Percentiles rank a stretch among this genome's conserved stretches.
These are phyloP conservation scores for Xylaria cubensis DNA, from an alignment of 495 filamentous ascomycete species.

Conservation along the genomic window DNA sequence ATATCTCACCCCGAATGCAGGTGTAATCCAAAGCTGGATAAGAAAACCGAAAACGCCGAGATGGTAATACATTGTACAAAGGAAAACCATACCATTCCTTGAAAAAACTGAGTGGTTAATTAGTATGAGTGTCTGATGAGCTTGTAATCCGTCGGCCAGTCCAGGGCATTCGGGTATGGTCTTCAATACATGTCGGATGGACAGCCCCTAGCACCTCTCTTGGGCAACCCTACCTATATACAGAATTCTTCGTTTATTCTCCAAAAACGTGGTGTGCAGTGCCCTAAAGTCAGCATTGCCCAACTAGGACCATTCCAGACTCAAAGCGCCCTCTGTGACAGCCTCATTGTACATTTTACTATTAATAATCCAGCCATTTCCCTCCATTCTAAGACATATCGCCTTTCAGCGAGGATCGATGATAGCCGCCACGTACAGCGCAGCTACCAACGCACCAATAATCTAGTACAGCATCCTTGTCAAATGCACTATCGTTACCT, in stretches of 20 bases:
- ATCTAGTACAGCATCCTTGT: not conserved
- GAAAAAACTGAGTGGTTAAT: not conserved
- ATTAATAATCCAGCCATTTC: slow-evolving; percentile 3
- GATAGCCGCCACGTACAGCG: not conserved
- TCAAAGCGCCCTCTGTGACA: not conserved
- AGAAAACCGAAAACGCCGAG: not conserved
- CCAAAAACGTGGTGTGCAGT: not conserved
- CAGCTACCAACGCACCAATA: not conserved
- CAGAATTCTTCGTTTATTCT: not conserved
- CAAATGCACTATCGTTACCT: not conserved
- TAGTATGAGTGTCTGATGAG: not conserved
- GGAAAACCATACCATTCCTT: not conserved
- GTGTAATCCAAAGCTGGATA: slow-evolving; percentile 2
- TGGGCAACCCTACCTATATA: not conserved
- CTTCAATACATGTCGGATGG: not conserved
- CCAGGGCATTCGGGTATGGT: not conserved
- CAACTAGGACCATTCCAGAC: not conserved
- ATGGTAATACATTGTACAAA: not conserved
- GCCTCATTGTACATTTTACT: not conserved
- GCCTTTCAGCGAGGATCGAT: not conserved
- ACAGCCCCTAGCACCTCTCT: not conserved
- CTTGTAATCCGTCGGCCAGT: not conserved
- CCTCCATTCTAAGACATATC: not conserved
- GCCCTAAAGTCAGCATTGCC: not conserved
- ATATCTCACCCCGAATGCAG: not conserved